These are phyloP conservation scores for Cubamyces sp. DNA, from an alignment of 768 basidiomycete species.

Conservation along the genomic window DNA sequence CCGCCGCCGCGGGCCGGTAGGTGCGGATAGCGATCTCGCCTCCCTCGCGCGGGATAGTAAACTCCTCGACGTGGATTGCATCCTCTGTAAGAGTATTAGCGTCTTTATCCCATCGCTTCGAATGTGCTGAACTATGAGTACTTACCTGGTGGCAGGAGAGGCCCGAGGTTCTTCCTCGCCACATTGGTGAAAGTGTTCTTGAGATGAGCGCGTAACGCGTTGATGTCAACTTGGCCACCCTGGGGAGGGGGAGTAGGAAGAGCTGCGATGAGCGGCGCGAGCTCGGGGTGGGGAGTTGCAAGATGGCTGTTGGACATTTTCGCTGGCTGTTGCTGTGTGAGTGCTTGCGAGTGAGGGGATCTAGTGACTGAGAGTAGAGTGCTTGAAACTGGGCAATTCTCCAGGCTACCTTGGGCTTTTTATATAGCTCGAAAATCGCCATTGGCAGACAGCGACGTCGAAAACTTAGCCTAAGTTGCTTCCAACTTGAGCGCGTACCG, in stretches of 20 bases:
- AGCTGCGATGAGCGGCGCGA: slow-evolving; percentile 7
- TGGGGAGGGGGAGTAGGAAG: background rate
- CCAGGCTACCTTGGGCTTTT: too few relatives aligned
- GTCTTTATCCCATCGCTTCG: too few relatives aligned
- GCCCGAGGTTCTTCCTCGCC: background rate
- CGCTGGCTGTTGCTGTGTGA: too few relatives aligned
- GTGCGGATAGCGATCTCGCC: slow-evolving; percentile 1
- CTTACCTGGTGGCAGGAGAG: background rate
- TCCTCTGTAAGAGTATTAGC: background rate
- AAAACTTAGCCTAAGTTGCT: too few relatives aligned
- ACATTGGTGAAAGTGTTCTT: background rate
- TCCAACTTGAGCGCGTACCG: too few relatives aligned
- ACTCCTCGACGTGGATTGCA: background rate
- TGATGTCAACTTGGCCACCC: background rate
- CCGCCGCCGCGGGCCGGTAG: background rate
- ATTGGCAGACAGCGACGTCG: too few relatives aligned
- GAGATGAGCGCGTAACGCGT: background rate
- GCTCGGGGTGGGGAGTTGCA: background rate
- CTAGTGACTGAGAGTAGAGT: too few relatives aligned
- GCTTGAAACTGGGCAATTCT: too few relatives aligned
- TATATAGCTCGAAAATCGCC: too few relatives aligned
- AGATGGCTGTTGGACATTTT: slow-evolving; percentile 2
- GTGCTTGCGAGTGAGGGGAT: too few relatives aligned
- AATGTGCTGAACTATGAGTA: background rate
- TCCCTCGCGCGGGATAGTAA: background rate